Evolutionary conservation across 2,329 filamentous ascomycete genomes (phyloP).

Genomic region (Xylariaceae sp.): DNA sequence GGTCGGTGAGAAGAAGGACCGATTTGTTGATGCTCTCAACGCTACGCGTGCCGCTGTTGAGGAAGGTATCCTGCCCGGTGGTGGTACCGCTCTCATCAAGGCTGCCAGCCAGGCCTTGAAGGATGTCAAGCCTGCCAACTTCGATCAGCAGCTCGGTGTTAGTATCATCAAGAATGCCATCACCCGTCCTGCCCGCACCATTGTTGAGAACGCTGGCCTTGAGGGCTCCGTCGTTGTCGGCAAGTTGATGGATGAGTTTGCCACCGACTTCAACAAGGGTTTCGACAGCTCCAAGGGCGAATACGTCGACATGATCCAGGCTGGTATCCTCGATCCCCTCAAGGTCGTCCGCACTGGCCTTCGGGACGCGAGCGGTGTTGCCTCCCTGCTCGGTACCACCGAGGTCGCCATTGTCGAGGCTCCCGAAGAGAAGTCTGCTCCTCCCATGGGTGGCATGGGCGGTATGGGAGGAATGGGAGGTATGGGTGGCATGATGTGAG

Average conservation of each 20-base stretch:
- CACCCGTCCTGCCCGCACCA: constrained; percentile 88
- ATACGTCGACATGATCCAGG: constrained; percentile 97
- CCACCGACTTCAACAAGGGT: constrained; percentile 92
- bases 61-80: constrained; percentile 97
- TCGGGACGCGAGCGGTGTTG: constrained; percentile 91
- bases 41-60: constrained; percentile 97
- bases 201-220: constrained; percentile 95
- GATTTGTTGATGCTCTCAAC: constrained; percentile 97
- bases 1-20: constrained; percentile 99
- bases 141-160: constrained; percentile 98
- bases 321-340: constrained; percentile 97
- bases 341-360: constrained; percentile 98
- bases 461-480: constrained; percentile 51
- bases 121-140: constrained; percentile 86
- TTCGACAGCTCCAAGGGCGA: constrained; percentile 96
- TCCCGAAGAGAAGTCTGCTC: constrained; percentile 81
- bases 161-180: constrained; percentile 98
- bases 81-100: constrained; percentile 97
- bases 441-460: constrained; percentile 60
- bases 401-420: constrained; percentile 98
- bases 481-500: constrained; percentile 38
- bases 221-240: constrained; percentile 96
- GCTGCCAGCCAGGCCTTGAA: constrained; percentile 84
- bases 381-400: constrained; percentile 93
- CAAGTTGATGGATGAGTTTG: constrained; percentile 95